Percentiles rank a stretch among this genome's conserved stretches.
phyloP scores from a whole-genome alignment of 2,329 filamentous ascomycete genomes.

The Fusarium cicatricum region DNA sequence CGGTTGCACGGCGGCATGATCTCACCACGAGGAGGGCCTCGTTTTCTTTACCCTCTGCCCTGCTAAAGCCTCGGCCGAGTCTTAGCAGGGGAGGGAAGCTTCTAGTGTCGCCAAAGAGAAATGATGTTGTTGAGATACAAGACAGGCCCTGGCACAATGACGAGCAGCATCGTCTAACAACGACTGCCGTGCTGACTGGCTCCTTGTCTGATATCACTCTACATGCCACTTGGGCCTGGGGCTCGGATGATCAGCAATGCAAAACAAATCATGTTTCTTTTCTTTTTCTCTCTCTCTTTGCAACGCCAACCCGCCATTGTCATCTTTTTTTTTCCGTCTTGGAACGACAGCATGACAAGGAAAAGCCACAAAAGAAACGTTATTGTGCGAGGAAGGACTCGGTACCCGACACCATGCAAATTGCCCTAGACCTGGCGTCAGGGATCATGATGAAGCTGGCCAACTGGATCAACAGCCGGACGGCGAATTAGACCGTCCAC shows the following conservation, averaged over 20 bases:
- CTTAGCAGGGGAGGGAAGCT: neutral
- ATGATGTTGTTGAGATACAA: constrained; percentile 5
- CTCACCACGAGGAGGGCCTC: constrained; percentile 29
- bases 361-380: constrained; percentile 17
- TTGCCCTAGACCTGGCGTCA: constrained; percentile 27
- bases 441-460: constrained; percentile 46
- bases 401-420: constrained; percentile 12
- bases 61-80: constrained; percentile 6
- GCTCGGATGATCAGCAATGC: constrained; percentile 19
- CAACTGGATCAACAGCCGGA: constrained; percentile 56
- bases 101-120: too few species aligned
- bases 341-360: constrained; percentile 2
- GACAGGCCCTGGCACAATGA: neutral
- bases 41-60: constrained; percentile 12
- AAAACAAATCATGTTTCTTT: constrained; percentile 15
- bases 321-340: constrained; percentile 1
- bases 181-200: constrained; percentile 13
- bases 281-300: constrained; percentile 19
- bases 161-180: constrained; percentile 13
- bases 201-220: constrained; percentile 14
- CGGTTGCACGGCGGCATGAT: constrained; percentile 19
- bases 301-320: constrained; percentile 9
- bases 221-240: constrained; percentile 21
- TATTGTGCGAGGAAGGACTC: constrained; percentile 1
- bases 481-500: constrained; percentile 47